phyloP scores from a whole-genome alignment of 371 early-diverging fungal genomes.

The Rhizopus delemar region DNA sequence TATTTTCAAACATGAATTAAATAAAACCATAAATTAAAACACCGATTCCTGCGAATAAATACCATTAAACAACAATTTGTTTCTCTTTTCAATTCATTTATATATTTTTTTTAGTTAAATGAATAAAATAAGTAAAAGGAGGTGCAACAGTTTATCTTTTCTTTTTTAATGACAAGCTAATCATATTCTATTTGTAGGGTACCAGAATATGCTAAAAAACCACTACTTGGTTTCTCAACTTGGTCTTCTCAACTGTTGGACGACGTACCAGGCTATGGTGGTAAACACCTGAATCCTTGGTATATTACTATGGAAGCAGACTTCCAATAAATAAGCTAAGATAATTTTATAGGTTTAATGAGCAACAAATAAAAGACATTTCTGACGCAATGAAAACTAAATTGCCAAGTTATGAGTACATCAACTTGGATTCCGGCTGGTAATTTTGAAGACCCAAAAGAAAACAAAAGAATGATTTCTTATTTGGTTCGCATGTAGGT shows the following conservation, averaged over 20 bases:
- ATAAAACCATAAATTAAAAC: too few species aligned
- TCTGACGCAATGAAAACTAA: conserved; percentile 42
- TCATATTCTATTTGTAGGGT: conserved; percentile 14
- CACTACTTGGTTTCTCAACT: conserved; percentile 49
- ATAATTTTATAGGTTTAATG: conserved; percentile 37
- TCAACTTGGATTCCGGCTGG: conserved; percentile 54
- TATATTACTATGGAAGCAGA: neutral
- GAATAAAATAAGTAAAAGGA: too few species aligned
- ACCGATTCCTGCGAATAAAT: too few species aligned
- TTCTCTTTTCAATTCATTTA: too few species aligned
- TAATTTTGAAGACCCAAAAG: conserved; percentile 12
- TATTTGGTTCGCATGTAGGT: conserved; percentile 22
- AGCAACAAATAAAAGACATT: conserved; percentile 30
- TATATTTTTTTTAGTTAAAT: too few species aligned
- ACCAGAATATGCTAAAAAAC: conserved; percentile 37
- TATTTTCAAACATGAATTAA: too few species aligned
- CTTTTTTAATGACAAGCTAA: neutral
- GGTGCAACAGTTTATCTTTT: neutral
- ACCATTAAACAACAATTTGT: too few species aligned
- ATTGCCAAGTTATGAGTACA: conserved; percentile 46
- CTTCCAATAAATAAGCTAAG: neutral
- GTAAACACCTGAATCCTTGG: conserved; percentile 28
- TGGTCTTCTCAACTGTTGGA: conserved; percentile 53
- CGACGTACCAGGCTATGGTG: conserved; percentile 47
- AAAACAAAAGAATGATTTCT: neutral